phyloP scores from a whole-genome alignment of 2,329 filamentous ascomycete species.

The Aureobasidium sp. region DNA sequence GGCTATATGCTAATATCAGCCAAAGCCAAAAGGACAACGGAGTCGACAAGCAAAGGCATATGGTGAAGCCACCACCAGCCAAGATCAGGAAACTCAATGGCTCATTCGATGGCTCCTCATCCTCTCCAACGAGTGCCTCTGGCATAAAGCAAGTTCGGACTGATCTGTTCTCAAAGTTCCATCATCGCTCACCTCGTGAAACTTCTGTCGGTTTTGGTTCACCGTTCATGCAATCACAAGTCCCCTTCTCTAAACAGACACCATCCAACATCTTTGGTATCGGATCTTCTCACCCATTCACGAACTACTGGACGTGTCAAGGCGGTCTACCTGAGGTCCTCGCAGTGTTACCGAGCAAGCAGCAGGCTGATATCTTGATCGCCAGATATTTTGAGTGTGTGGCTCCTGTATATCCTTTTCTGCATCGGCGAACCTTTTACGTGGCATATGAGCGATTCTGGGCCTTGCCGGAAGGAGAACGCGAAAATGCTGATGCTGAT shows the following conservation, averaged over 20 bases:
- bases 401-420: constrained; percentile 75
- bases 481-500: constrained; percentile 56
- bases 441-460: constrained; percentile 75
- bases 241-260: constrained; percentile 63
- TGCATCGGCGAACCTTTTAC: constrained; percentile 68
- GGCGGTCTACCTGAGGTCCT: constrained; percentile 70
- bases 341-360: constrained; percentile 65
- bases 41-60: constrained; percentile 17
- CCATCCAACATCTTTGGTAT: constrained; percentile 77
- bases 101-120: constrained; percentile 9
- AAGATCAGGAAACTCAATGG: constrained; percentile 28
- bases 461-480: constrained; percentile 53
- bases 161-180: constrained; percentile 12
- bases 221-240: constrained; percentile 58
- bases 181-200: constrained; percentile 5
- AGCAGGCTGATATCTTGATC: constrained; percentile 64
- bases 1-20: not conserved
- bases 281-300: constrained; percentile 69
- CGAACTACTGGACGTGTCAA: constrained; percentile 74
- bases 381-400: constrained; percentile 53
- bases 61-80: constrained; percentile 29
- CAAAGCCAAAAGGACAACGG: not conserved
- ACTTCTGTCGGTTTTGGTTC: constrained; percentile 35
- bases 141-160: constrained; percentile 7
- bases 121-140: not conserved